phyloP scores from a whole-genome alignment of 2,329 filamentous ascomycete genomes.

The Pestalotiopsis sp. region DNA sequence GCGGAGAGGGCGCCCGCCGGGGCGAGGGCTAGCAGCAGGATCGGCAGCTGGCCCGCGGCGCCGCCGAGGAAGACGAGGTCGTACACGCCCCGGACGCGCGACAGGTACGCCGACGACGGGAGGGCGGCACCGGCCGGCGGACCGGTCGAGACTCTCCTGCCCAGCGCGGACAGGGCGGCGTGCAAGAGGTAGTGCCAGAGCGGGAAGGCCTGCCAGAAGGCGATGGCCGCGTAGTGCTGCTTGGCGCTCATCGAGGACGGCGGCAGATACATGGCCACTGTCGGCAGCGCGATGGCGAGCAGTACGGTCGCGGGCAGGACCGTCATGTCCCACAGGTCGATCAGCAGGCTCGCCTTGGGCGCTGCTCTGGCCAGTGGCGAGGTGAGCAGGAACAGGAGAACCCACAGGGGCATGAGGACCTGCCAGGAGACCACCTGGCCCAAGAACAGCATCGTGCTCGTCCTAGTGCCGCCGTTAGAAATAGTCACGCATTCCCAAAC shows the following conservation, averaged over 20 bases:
- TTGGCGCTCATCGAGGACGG: slow-evolving; percentile 18
- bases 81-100: slow-evolving; percentile 26
- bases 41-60: slow-evolving; percentile 26
- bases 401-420: slow-evolving; percentile 28
- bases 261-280: slow-evolving; percentile 30
- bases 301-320: slow-evolving; percentile 30
- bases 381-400: slow-evolving; percentile 31
- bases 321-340: slow-evolving; percentile 32
- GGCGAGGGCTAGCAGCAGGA: slow-evolving; percentile 25
- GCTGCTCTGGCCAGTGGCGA: slow-evolving; percentile 26
- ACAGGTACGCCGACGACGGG: slow-evolving; percentile 18
- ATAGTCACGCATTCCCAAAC: too few relatives aligned
- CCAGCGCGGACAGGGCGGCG: background rate
- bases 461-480: background rate
- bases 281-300: slow-evolving; percentile 26
- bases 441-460: background rate
- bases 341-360: slow-evolving; percentile 25
- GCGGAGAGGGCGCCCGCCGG: slow-evolving; percentile 17
- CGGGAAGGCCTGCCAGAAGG: slow-evolving; percentile 28
- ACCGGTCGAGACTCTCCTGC: slow-evolving; percentile 18
- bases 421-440: slow-evolving; percentile 29
- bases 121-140: slow-evolving; percentile 24
- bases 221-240: slow-evolving; percentile 31
- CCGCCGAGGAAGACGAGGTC: slow-evolving; percentile 28
- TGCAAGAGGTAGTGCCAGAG: slow-evolving; percentile 2